Base-by-base conservation (phyloP, 495 filamentous ascomycete species). In the Hyaloscypha bicolor region DNA sequence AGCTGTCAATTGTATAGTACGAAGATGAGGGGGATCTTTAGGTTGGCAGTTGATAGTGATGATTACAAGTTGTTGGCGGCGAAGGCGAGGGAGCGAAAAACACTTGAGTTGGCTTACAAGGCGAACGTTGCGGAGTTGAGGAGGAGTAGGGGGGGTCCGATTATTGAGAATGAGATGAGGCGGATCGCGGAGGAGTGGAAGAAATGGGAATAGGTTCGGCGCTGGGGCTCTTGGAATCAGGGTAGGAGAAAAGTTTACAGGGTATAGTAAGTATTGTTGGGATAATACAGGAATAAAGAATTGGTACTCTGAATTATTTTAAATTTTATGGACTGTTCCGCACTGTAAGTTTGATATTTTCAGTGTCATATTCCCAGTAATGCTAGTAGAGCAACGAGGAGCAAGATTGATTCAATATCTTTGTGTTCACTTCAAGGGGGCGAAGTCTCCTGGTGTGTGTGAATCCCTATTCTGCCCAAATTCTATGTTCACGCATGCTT, bases 1-100 rank as follows among this genome's bases (percentile, higher is more conserved):
- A 68, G 59, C 64, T 91, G 89, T 70, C 87, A 90, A 73, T 74
- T 91, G 3, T 91, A 91, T 64, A 85, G 83, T 9, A 71, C 77
- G 9, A 80, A 82, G 9, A 90, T 90, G 84, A 78, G 88, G 37
- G 76, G 76, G 0, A 78, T 85, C 16, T 90, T 89, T 71, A 69
- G 74, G 30, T 79, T 82, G 9, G 85, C 86, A 14, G 78, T 87
- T 35, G 67, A 80, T 67, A 79, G 79, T n/a, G 77, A 84, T 62
- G 87, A 91, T 72, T 80, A 84, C 60, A 72, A 74, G 39, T 73
- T 75, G 42, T 64, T 88, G 64, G 73, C 69, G 5, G 25, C 31
- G n/a, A 70, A 70, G 35, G 73, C 71, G 14, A 64, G 73, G 42
- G 73, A 75, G 60, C 59, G 73, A n/a, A 71, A 64, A 42, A 60